These are phyloP conservation scores for Cymodocea nodosa DNA, from an alignment of 116 monocot genomes.

Conservation along the genomic window DNA sequence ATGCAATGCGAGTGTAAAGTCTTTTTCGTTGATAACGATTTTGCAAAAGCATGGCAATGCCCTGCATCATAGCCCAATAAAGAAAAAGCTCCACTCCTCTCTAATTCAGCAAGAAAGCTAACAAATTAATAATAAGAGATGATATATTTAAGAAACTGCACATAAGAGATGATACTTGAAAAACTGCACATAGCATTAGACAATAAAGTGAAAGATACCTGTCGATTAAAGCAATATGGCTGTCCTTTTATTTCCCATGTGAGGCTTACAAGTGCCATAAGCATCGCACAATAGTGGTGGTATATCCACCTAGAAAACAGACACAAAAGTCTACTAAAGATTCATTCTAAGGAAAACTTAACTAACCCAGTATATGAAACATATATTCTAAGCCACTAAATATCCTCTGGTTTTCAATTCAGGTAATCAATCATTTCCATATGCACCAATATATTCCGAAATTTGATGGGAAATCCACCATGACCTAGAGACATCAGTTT, in stretches of 20 bases:
- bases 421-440: not conserved
- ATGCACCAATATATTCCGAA: not conserved
- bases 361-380: not conserved
- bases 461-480: not conserved
- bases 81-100: constrained; percentile 82
- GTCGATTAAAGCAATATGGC: constrained; percentile 72
- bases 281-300: constrained; percentile 24
- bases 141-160: too few species aligned
- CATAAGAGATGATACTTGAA: too few species aligned
- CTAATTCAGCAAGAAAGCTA: constrained; percentile 18
- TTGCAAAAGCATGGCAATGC: constrained; percentile 87
- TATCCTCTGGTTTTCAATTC: too few species aligned
- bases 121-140: not conserved
- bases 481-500: not conserved
- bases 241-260: constrained; percentile 98
- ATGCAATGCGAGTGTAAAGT: constrained; percentile 89
- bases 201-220: constrained; percentile 31
- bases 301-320: constrained; percentile 17
- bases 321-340: not conserved
- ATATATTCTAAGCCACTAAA: too few species aligned
- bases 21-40: constrained; percentile 95
- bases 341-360: not conserved
- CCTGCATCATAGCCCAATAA: constrained; percentile 92
- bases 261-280: constrained; percentile 56
- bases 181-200: too few species aligned